A percentile compares a stretch with the other conserved stretches of the same genome.
phyloP scores from a whole-genome alignment of 163 green algal species.

The Chloroidium sp. region DNA sequence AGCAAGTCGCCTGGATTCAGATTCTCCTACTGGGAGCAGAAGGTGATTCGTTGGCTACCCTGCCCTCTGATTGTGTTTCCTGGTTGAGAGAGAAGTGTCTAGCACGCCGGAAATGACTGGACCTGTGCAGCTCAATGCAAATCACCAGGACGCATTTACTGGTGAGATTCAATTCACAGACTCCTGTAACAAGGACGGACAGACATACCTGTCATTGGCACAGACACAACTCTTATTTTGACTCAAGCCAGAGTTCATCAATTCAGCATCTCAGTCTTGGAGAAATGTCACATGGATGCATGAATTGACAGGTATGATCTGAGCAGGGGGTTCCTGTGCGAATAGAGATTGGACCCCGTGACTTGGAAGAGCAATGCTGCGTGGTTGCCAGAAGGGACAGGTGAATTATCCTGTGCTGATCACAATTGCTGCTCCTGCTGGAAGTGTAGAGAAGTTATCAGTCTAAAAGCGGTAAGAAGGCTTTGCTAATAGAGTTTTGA shows the following conservation, averaged over 20 bases:
- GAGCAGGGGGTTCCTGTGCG: slow-evolving; percentile 68
- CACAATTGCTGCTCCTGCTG: too few relatives aligned
- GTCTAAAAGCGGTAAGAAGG: too few relatives aligned
- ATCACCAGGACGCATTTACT: not conserved
- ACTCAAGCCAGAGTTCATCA: not conserved
- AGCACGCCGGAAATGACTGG: not conserved
- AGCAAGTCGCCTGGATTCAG: slow-evolving; percentile 85
- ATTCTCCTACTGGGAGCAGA: slow-evolving; percentile 95
- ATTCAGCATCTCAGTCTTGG: not conserved
- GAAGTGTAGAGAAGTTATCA: too few relatives aligned
- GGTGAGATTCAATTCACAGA: not conserved
- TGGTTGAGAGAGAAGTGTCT: not conserved
- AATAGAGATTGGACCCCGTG: slow-evolving; percentile 81
- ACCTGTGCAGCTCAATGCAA: not conserved
- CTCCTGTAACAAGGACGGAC: not conserved
- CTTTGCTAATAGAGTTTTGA: too few relatives aligned
- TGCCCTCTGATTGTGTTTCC: not conserved
- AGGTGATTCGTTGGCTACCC: slow-evolving; percentile 12
- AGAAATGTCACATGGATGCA: not conserved
- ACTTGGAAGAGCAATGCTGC: slow-evolving; percentile 72
- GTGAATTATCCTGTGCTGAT: too few relatives aligned
- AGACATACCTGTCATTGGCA: not conserved
- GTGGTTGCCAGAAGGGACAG: slow-evolving; percentile 46
- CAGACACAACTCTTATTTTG: too few relatives aligned
- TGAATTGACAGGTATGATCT: not conserved